These are phyloP conservation scores for Apophysomyces variabilis DNA, from an alignment of 371 early-diverging fungal species.

Conservation along the genomic window DNA sequence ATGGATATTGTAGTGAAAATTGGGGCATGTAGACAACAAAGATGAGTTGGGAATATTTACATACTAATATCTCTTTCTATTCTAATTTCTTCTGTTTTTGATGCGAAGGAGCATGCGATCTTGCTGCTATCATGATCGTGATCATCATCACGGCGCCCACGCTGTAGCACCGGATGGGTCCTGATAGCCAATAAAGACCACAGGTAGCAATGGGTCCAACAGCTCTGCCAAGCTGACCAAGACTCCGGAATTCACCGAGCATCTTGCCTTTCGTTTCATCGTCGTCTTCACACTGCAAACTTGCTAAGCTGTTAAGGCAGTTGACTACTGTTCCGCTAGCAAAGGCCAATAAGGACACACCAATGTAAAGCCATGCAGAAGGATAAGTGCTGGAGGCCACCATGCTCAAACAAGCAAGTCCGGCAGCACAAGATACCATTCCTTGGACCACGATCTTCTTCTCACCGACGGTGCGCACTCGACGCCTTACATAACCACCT, in stretches of 20 bases:
- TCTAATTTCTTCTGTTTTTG: constrained; percentile 10
- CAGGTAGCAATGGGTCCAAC: constrained; percentile 90
- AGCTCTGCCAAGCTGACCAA: constrained; percentile 92
- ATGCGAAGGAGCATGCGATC: constrained; percentile 9
- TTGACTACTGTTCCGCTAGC: constrained; percentile 95
- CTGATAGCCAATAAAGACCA: constrained; percentile 87
- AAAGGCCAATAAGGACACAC: constrained; percentile 82
- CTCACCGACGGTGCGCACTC: constrained; percentile 71
- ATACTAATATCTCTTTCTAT: constrained; percentile 13
- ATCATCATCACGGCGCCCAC: constrained; percentile 39
- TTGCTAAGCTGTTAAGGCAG: constrained; percentile 82
- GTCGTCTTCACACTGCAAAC: constrained; percentile 58
- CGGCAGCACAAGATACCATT: constrained; percentile 71
- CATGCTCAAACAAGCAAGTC: constrained; percentile 67
- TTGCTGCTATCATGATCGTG: constrained; percentile 23
- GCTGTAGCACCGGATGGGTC: constrained; percentile 65
- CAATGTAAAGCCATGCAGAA: constrained; percentile 36
- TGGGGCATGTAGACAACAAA: neutral
- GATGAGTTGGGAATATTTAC: neutral
- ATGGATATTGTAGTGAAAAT: too few species aligned
- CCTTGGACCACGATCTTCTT: constrained; percentile 79
- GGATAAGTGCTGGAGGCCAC: constrained; percentile 40
- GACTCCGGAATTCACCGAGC: constrained; percentile 86
- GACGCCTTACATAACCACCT: constrained; percentile 91
- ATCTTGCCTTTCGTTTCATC: constrained; percentile 65